phyloP scores from a whole-genome alignment of 2,329 filamentous ascomycete species.

The Amesomyces nigricolor region DNA sequence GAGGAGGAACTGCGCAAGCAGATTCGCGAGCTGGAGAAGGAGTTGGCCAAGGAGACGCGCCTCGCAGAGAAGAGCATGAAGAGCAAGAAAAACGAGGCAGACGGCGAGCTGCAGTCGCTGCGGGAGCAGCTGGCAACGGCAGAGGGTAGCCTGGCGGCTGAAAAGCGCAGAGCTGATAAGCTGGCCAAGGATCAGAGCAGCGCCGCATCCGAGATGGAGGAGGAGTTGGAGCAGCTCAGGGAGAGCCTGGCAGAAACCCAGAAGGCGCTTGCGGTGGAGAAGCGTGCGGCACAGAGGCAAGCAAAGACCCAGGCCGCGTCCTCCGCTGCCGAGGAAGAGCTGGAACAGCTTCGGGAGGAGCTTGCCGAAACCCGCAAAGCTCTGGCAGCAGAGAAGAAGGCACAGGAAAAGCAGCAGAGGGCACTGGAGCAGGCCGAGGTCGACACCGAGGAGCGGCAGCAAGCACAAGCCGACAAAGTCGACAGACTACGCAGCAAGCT shows the following conservation, averaged over 20 bases:
- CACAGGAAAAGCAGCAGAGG: conserved; percentile 42
- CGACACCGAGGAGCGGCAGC: conserved; percentile 57
- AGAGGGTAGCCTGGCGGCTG: conserved; percentile 27
- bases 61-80: conserved; percentile 22
- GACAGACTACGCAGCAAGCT: conserved; percentile 65
- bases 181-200: conserved; percentile 23
- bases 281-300: conserved; percentile 20
- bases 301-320: conserved; percentile 14
- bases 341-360: conserved; percentile 29
- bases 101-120: conserved; percentile 25
- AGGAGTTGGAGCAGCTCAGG: conserved; percentile 26
- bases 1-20: conserved; percentile 30
- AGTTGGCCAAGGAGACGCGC: conserved; percentile 30
- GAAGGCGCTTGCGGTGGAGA: conserved; percentile 27
- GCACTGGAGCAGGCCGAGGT: conserved; percentile 49
- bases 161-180: conserved; percentile 35
- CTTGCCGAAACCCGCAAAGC: conserved; percentile 33
- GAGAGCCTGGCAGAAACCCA: conserved; percentile 22
- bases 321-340: conserved; percentile 11
- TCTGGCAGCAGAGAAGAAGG: conserved; percentile 38
- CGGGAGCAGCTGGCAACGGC: conserved; percentile 22
- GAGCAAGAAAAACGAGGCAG: conserved; percentile 31
- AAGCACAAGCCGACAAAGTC: conserved; percentile 64
- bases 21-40: conserved; percentile 38
- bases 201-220: conserved; percentile 34